Percentiles rank a stretch among this genome's conserved stretches.
phyloP scores from a whole-genome alignment of 2,329 filamentous ascomycete genomes.

The Colletotrichum simmondsii region DNA sequence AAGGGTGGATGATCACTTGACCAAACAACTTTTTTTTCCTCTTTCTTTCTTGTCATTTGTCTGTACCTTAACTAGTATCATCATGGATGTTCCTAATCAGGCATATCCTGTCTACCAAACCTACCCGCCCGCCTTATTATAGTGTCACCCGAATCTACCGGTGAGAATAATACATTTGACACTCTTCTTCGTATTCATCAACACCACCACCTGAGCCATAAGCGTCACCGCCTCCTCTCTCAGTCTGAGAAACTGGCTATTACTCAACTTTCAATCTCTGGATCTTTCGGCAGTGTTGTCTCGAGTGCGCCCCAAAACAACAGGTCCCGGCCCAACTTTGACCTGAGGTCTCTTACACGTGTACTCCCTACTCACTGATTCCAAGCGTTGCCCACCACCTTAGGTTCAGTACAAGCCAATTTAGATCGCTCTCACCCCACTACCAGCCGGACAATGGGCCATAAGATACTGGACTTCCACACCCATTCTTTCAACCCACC shows the following conservation, averaged over 20 bases:
- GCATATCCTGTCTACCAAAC: too few species aligned
- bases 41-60: background rate
- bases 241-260: background rate
- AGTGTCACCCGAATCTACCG: slow-evolving; percentile 9
- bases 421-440: background rate
- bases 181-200: slow-evolving; percentile 1
- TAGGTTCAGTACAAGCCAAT: background rate
- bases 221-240: background rate
- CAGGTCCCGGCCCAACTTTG: background rate
- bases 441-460: background rate
- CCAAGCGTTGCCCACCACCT: slow-evolving; percentile 15
- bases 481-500: background rate
- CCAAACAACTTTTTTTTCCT: background rate
- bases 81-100: too few species aligned
- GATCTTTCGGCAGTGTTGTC: background rate
- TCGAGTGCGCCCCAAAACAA: background rate
- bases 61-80: background rate
- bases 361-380: background rate
- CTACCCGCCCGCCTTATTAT: background rate
- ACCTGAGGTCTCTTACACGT: background rate
- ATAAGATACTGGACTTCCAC: background rate
- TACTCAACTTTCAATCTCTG: background rate
- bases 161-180: background rate
- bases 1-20: slow-evolving; percentile 31
- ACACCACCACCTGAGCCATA: background rate